phyloP scores from a whole-genome alignment of 768 basidiomycete species.

The Trametes gibbosa region DNA sequence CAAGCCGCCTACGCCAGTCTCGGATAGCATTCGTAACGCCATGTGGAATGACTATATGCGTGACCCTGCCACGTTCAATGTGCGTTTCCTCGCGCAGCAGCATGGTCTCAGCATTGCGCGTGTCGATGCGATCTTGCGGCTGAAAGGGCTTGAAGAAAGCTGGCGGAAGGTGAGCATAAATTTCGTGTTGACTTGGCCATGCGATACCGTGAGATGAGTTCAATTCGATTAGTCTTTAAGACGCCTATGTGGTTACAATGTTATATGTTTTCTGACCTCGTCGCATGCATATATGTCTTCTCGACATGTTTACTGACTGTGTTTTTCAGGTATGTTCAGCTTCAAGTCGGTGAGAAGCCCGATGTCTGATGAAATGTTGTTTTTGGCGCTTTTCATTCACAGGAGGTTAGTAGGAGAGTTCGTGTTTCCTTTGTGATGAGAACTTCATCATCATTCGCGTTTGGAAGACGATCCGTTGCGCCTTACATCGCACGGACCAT shows the following conservation, averaged over 20 bases:
- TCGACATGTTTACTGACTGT: slow-evolving; percentile 22
- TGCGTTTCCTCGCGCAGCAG: slow-evolving; percentile 57
- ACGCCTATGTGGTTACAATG: slow-evolving; percentile 69
- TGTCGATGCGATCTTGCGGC: slow-evolving; percentile 75
- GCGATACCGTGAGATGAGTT: slow-evolving; percentile 51
- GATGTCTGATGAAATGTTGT: neutral
- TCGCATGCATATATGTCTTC: slow-evolving; percentile 18
- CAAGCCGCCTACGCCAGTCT: slow-evolving; percentile 74
- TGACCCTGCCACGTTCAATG: slow-evolving; percentile 54
- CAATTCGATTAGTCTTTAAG: slow-evolving; percentile 96
- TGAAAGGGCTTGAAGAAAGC: slow-evolving; percentile 73
- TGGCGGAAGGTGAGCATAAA: slow-evolving; percentile 63
- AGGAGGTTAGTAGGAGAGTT: slow-evolving; percentile 41
- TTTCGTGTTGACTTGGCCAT: neutral
- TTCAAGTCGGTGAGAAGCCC: neutral
- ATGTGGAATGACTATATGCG: slow-evolving; percentile 62
- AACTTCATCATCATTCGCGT: slow-evolving; percentile 65
- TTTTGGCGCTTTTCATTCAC: neutral
- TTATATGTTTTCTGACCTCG: slow-evolving; percentile 39
- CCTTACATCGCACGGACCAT: slow-evolving; percentile 59
- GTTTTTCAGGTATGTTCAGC: slow-evolving; percentile 22
- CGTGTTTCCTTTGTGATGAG: slow-evolving; percentile 43
- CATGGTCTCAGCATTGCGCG: slow-evolving; percentile 74
- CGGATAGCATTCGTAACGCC: slow-evolving; percentile 51
- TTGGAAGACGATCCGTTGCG: slow-evolving; percentile 53